Evolutionary conservation across 1,284 basidiomycete species (phyloP).

Genomic region (Austroboletus niveus): DNA sequence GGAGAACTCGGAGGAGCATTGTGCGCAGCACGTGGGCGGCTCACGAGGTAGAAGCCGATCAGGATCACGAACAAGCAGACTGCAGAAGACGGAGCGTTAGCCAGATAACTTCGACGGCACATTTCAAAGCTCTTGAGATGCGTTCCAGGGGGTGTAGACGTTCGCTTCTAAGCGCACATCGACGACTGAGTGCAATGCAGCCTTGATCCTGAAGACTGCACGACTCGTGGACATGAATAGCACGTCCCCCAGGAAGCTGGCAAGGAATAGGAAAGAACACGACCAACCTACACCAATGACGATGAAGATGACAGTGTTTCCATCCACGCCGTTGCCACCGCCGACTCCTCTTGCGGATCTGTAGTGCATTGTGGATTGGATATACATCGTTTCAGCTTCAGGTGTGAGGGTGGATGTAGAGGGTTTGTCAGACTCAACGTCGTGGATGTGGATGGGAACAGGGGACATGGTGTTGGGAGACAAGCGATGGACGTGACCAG

Average conservation of each 20-base stretch:
- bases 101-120: not conserved
- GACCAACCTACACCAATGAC: constrained; percentile 28
- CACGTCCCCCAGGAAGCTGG: not conserved
- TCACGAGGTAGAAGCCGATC: constrained; percentile 31
- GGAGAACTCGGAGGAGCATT: constrained; percentile 4
- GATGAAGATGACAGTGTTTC: constrained; percentile 26
- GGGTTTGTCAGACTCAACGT: not conserved
- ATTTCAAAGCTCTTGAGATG: constrained; percentile 1
- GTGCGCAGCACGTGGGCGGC: constrained; percentile 12
- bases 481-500: not conserved
- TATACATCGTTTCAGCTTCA: constrained; percentile 5
- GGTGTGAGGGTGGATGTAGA: constrained; percentile 2
- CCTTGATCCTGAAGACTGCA: not conserved
- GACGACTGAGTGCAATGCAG: not conserved
- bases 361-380: constrained; percentile 9
- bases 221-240: not conserved
- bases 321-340: constrained; percentile 3
- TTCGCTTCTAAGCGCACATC: not conserved
- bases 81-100: constrained; percentile 18
- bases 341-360: constrained; percentile 9
- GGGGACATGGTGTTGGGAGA: constrained; percentile 9
- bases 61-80: constrained; percentile 28
- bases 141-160: not conserved
- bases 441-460: constrained; percentile 1
- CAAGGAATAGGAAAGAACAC: constrained; percentile 11